Base-by-base conservation (phyloP, 495 filamentous ascomycete genomes). In the Penicillium maclennaniae region DNA sequence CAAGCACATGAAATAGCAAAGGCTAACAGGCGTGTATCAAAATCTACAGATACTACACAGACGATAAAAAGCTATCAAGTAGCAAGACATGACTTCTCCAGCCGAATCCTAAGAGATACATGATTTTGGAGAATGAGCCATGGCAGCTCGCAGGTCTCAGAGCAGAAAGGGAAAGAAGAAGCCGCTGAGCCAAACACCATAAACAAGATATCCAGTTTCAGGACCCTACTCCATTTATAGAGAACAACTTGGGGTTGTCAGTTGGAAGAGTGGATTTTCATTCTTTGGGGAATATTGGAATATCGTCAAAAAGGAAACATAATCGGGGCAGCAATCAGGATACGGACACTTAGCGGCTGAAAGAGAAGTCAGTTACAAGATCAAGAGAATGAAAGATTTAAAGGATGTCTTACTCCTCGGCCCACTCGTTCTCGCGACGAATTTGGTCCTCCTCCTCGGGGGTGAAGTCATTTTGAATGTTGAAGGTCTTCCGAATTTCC, bases 401-500 rank as follows among this genome's bases (percentile, higher is more conserved):
- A 9, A 17, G 23, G 7, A 8, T 44, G 39, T 71, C 72, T 72
- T 71, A 78, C 78, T 89, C 84, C 71, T 86, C 82, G 59, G 85
- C 85, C 86, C 86, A 89, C 61, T 84, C 84, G 55, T 87, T 85
- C 73, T 88, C 83, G 45, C 82, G 79, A 47, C 82, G 82, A 55
- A 89, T 85, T 70, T 87, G 81, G 25, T 86, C 83, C 63, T 87
- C 84, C 65, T 88, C 86, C 64, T 88, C 86, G 17, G 82, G 82
- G 1, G 86, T 88, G 66, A 88, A 87, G 69, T 89, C 86, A 51
- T 87, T 87, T 67, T 83, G 77, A 56, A 89, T 87, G 66, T 84
- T 85, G 75, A 89, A 88, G 4, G 83, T 87, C 71, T 86, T 87
- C 48, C 86, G 84, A 66, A 89, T 88, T 68, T 87, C 80, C 59